Base-by-base conservation (phyloP, 306 rosid species). In the Dicorynia guianensis region DNA sequence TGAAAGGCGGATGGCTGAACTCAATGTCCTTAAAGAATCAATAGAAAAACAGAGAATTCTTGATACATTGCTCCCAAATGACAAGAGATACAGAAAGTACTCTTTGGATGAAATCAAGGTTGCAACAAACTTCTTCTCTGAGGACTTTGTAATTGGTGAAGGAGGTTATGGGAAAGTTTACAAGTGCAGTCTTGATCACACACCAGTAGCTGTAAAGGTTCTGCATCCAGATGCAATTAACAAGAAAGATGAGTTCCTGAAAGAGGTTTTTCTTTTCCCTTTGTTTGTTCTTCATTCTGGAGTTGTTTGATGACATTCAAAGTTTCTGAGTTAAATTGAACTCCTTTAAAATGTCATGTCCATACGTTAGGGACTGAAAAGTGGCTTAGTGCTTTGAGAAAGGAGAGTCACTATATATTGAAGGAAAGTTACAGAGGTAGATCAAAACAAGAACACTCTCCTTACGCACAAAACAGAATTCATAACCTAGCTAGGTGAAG, bases 141-240 rank as follows among this genome's bases (percentile, higher is more conserved):
- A 72, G 79, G 82, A 67, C 69, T 87, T 84, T 74, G 75, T 90
- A 74, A 92, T 95, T 49, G 97, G 98, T 25, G 95, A 87, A 79
- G 98, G 98, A 63, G 98, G 98, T 53, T 95, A 92, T 71, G 97
- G 98, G 55, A 92, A 92, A 79, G 98, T 95, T 78, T 95, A 92
- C 85, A 89, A 83, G 83, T 92, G 98, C 83, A 81, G 49, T 80
- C 96, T 95, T 48, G 96, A 95, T 83, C 97, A 87, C 89, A 89
- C 96, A 63, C 89, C 95, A 8, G 98, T 87, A 43, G 98, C 97
- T 71, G 86, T 95, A 34, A 95, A 95, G 88, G 91, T 90, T 86
- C 83, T 90, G 74, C 89, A 65, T 46, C 81, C 64, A 17, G 88
- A 84, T 9, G 84, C 87, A 58, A 59, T 71, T 20, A 79, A 86